Percentiles rank a stretch among this genome's conserved stretches.
Evolutionary conservation across 257 asterid genomes (phyloP).

Genomic region (Vinca minor): DNA sequence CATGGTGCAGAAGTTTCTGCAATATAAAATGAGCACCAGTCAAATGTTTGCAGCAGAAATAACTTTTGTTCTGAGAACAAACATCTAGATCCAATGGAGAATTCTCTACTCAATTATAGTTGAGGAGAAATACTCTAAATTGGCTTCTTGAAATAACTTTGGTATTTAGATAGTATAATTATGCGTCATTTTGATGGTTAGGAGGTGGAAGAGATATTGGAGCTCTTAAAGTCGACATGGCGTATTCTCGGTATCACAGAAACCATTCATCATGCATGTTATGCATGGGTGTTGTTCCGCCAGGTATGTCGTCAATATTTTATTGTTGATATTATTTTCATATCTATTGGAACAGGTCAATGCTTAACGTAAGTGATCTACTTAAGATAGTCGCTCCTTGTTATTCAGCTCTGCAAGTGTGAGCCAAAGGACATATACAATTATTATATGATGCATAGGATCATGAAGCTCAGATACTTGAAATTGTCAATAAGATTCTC

Average conservation of each 20-base stretch:
- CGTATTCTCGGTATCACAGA: slow-evolving; percentile 90
- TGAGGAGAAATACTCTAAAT: not conserved
- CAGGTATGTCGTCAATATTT: slow-evolving; percentile 45
- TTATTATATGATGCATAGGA: not conserved
- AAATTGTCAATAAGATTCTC: not conserved
- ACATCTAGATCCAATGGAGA: not conserved
- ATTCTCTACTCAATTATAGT: not conserved
- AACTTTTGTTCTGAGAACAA: not conserved
- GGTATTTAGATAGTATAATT: not conserved
- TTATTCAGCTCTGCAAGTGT: no score
- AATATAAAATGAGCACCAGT: not conserved
- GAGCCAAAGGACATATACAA: not conserved
- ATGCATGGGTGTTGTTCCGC: slow-evolving; percentile 91
- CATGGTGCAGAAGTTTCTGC: no score
- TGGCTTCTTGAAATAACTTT: not conserved
- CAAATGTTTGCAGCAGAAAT: not conserved
- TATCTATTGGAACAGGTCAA: not conserved
- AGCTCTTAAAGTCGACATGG: slow-evolving; percentile 94
- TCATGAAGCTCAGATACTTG: not conserved
- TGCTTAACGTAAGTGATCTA: not conserved
- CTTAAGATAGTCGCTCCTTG: not conserved
- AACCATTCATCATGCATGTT: slow-evolving; percentile 83
- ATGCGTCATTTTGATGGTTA: slow-evolving; percentile 24
- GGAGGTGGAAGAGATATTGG: slow-evolving; percentile 99
- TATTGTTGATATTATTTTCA: not conserved